Evolutionary conservation across 768 basidiomycete genomes (phyloP).

Genomic region (Hirschioporus abietinus): DNA sequence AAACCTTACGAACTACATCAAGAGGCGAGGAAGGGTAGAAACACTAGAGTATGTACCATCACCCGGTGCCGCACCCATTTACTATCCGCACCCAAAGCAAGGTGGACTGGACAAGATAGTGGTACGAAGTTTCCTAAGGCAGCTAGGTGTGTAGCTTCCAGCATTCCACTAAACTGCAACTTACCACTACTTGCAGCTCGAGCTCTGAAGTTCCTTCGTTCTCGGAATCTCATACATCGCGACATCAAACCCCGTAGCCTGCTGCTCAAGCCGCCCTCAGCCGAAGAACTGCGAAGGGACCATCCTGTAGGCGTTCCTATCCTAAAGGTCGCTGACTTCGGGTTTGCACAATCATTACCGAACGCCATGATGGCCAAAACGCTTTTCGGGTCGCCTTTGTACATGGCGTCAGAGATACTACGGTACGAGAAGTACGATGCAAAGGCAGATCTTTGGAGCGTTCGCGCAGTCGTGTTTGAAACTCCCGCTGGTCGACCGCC

Average conservation of each 20-base stretch:
- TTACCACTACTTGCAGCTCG: conserved; percentile 48
- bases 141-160: conserved; percentile 56
- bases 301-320: conserved; percentile 92
- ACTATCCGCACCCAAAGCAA: conserved; percentile 85
- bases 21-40: conserved; percentile 92
- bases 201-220: conserved; percentile 87
- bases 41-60: conserved; percentile 77
- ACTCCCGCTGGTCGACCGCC: conserved; percentile 93
- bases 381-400: conserved; percentile 92
- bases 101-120: conserved; percentile 90
- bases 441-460: conserved; percentile 97
- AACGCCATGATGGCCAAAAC: conserved; percentile 96
- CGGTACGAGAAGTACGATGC: conserved; percentile 97
- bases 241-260: conserved; percentile 99
- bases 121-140: conserved; percentile 87
- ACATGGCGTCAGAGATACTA: conserved; percentile 99
- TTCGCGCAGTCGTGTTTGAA: conserved; percentile 94
- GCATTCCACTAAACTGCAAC: not conserved
- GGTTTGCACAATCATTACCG: conserved; percentile 90
- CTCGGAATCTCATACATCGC: conserved; percentile 87
- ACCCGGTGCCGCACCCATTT: conserved; percentile 65
- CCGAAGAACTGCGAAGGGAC: conserved; percentile 75
- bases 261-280: conserved; percentile 76
- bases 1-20: conserved; percentile 94
- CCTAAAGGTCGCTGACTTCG: conserved; percentile 97